Conservation (phyloP, 345 rosid genomes). For the Passiflora organensis region DNA sequence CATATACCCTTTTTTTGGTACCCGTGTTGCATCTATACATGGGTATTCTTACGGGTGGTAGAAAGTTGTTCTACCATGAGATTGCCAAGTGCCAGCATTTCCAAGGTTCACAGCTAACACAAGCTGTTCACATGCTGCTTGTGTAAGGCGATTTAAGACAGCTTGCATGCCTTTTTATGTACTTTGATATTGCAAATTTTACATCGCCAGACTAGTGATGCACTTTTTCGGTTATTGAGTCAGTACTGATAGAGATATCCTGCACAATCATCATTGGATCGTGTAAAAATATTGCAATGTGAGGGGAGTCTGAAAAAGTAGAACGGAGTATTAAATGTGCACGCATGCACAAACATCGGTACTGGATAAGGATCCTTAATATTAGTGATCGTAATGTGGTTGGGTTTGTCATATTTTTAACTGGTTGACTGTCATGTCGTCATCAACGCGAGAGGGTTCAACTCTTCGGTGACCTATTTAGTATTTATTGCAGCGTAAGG, state of each 20-base stretch:
- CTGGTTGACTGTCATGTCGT: too few relatives aligned
- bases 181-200: not conserved
- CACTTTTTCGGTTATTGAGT: not conserved
- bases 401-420: too few relatives aligned
- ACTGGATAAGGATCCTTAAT: too few relatives aligned
- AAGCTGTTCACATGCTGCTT: conserved; percentile 13
- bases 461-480: too few relatives aligned
- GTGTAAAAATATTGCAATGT: not conserved
- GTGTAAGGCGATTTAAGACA: conserved; percentile 18
- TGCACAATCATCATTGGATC: not conserved
- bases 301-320: not conserved
- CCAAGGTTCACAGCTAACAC: conserved; percentile 9
- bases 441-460: too few relatives aligned
- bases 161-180: conserved; percentile 29
- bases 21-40: too few relatives aligned
- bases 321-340: conserved; percentile 3
- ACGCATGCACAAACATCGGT: not conserved
- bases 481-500: too few relatives aligned
- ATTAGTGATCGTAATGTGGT: too few relatives aligned
- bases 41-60: too few relatives aligned
- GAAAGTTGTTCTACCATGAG: too few relatives aligned
- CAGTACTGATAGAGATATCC: conserved; percentile 1
- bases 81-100: not conserved
- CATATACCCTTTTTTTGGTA: too few relatives aligned
- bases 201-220: not conserved